Evolutionary conservation across 2,329 filamentous ascomycete species (phyloP).

Genomic region (Penicillium sp.): DNA sequence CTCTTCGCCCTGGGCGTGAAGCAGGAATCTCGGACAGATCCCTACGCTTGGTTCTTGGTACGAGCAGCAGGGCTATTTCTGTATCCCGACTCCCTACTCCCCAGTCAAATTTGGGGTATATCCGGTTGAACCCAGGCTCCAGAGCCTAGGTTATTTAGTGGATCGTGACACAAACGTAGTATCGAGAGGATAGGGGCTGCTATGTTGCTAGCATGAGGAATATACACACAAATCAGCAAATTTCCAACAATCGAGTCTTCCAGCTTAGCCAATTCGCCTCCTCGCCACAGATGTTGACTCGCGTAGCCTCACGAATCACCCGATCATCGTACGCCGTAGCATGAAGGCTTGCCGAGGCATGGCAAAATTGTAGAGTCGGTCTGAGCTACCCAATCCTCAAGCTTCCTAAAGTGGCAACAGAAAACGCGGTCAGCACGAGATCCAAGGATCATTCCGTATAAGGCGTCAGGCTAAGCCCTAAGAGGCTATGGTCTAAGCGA

Average conservation of each 20-base stretch:
- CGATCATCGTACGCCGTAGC: slow-evolving; percentile 4
- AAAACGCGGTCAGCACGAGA: background rate
- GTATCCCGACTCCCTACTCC: background rate
- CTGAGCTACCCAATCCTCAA: background rate
- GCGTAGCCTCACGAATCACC: background rate
- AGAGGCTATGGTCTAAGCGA: slow-evolving; percentile 31
- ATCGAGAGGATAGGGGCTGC: too few species aligned
- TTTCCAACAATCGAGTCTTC: background rate
- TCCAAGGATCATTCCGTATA: background rate
- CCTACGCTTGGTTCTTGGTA: background rate
- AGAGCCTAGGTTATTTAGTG: too few species aligned
- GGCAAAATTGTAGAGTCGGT: background rate
- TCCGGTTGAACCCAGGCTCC: background rate
- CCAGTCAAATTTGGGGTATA: background rate
- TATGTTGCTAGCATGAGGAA: too few species aligned
- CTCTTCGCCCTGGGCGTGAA: background rate
- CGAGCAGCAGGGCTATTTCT: background rate
- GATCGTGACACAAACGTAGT: too few species aligned
- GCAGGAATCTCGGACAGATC: background rate
- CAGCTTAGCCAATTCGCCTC: slow-evolving; percentile 2
- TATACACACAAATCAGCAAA: background rate
- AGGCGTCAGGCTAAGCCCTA: slow-evolving; percentile 40
- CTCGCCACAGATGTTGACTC: background rate
- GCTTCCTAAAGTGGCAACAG: slow-evolving; percentile 9
- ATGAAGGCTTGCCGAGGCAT: slow-evolving; percentile 4